phyloP scores from a whole-genome alignment of 2,329 filamentous ascomycete species.

The Botrytis fabae region DNA sequence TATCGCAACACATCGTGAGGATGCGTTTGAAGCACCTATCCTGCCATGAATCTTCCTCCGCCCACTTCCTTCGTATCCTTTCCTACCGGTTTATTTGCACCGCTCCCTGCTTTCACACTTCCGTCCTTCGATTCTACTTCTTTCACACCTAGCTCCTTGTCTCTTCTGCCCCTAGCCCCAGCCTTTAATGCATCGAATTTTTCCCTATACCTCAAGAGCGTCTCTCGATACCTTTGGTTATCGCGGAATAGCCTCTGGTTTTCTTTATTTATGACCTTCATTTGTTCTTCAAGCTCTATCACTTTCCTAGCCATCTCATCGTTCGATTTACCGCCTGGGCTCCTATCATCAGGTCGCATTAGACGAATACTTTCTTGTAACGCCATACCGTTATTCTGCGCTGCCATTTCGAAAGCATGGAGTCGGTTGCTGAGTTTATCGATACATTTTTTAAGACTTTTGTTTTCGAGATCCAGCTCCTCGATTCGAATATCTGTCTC shows the following conservation, averaged over 20 bases:
- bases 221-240: conserved; percentile 58
- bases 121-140: conserved; percentile 24
- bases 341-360: conserved; percentile 49
- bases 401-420: conserved; percentile 90
- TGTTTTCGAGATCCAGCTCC: conserved; percentile 86
- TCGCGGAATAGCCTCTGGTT: conserved; percentile 62
- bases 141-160: conserved; percentile 25
- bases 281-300: conserved; percentile 67
- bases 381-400: conserved; percentile 82
- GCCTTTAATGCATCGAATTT: conserved; percentile 70
- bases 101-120: neutral
- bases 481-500: conserved; percentile 59
- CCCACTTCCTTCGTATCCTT: conserved; percentile 6
- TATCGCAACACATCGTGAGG: neutral
- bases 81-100: neutral
- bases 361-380: conserved; percentile 80
- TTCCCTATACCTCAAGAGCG: conserved; percentile 58
- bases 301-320: conserved; percentile 54
- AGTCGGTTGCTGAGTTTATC: conserved; percentile 84
- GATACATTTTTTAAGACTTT: conserved; percentile 78
- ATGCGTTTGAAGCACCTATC: neutral
- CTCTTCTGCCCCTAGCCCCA: conserved; percentile 52
- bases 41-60: neutral
- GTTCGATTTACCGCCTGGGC: conserved; percentile 30
- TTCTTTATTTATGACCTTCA: conserved; percentile 58